Base-by-base conservation (phyloP, 345 rosid genomes). In the Syzygium oleosum region DNA sequence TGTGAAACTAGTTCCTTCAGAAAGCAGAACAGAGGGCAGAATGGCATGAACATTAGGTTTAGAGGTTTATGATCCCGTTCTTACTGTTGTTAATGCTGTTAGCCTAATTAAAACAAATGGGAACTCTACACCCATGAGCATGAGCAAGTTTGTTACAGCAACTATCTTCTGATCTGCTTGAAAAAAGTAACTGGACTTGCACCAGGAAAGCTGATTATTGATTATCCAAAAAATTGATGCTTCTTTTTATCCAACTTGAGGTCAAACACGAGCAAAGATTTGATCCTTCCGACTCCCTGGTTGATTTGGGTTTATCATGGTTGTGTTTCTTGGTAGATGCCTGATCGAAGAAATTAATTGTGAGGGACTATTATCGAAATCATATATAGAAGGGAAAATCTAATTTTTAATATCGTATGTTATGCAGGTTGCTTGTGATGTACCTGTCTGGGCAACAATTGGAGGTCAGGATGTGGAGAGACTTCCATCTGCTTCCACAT, bases 391-490 rank as follows among this genome's bases (percentile, higher is more conserved):
- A 58, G 12, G 12, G 63, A 58, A 41, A 86, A 31, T 38, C 58
- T 29, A 86, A 25, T 56, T 27, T 46, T 53, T 5, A 51, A n/a
- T 43, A 88, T 89, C 13, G 27, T 73, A 19, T 38, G 49, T 73
- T 38, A 29, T 89, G 55, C 84, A 98, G 99, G 98, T 96, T 87
- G 90, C 96, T 61, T 93, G 99, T 88, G 99, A 98, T 90, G 93
- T 95, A 77, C 94, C 98, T 87, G 93, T 98, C 80, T 96, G 98
- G 99, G 98, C 99, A 49, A 88, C 96, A 68, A 89, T 96, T 88
- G 98, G 99, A 87, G 99, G 99, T 87, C 98, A 96, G 87, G 99
- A 98, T 89, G 97, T 96, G 85, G 99, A 96, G 86, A 93, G 99
- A 89, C 99, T 98, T 91, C 99, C 99, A 86, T 98, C 99, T 51